A percentile compares a stretch with the other conserved stretches of the same genome.
Evolutionary conservation across 2,329 filamentous ascomycete species (phyloP).

Genomic region (Thielaviopsis musarum): DNA sequence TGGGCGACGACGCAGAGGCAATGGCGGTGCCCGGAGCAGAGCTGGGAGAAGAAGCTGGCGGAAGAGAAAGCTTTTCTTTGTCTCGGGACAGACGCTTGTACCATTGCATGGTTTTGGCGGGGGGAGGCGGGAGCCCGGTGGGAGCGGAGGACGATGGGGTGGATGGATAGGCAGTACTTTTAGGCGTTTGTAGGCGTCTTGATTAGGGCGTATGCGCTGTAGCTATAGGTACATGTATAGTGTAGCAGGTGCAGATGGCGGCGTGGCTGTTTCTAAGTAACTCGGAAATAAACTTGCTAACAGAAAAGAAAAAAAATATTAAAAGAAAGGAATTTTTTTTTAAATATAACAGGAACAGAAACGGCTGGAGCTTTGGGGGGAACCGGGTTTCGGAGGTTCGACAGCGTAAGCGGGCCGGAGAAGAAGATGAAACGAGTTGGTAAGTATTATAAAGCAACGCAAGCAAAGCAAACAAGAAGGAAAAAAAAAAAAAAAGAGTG

Average conservation of each 20-base stretch:
- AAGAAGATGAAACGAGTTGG: constrained; percentile 31
- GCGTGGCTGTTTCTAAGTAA: no score
- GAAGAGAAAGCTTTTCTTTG: constrained; percentile 9
- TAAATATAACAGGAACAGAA: no score
- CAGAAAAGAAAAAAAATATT: no score
- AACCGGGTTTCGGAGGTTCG: background rate
- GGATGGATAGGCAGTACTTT: constrained; percentile 14
- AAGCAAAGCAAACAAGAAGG: constrained; percentile 25
- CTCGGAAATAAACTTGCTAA: no score
- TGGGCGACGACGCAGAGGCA: no score
- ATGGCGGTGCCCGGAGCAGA: background rate
- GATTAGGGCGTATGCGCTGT: no score
- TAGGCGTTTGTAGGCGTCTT: no score
- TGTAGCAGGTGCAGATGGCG: no score
- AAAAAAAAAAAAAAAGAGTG: background rate
- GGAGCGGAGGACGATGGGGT: constrained; percentile 15
- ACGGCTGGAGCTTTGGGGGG: no score
- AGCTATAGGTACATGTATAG: no score
- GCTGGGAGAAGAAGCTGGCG: background rate
- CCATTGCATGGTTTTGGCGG: constrained; percentile 22
- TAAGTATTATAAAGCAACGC: no score
- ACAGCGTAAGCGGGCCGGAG: constrained; percentile 50
- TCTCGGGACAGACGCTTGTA: constrained; percentile 12
- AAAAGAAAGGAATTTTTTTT: no score
- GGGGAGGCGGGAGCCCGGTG: constrained; percentile 11